Evolutionary conservation across 1,284 basidiomycete species (phyloP).

Genomic region (Naganishia albida): DNA sequence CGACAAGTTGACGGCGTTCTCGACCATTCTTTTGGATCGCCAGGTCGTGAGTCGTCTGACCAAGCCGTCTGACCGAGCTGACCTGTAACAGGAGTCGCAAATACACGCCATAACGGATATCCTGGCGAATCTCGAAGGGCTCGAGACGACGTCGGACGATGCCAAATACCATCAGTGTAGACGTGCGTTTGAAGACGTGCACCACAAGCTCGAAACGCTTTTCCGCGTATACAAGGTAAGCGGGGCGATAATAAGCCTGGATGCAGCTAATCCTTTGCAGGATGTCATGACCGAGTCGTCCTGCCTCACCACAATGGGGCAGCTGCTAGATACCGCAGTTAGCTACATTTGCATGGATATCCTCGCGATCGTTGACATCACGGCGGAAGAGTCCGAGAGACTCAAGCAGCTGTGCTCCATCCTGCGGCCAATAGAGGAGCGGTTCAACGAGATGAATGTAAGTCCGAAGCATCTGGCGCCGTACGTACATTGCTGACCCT

Average conservation of each 20-base stretch:
- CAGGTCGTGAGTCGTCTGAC: constrained; percentile 60
- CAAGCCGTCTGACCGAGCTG: neutral
- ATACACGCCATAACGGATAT: constrained; percentile 56
- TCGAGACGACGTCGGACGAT: constrained; percentile 71
- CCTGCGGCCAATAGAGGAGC: constrained; percentile 72
- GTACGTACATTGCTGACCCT: constrained; percentile 8
- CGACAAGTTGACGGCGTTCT: constrained; percentile 54
- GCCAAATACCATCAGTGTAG: constrained; percentile 77
- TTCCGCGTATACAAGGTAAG: constrained; percentile 73
- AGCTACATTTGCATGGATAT: constrained; percentile 72
- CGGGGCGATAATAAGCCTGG: constrained; percentile 3
- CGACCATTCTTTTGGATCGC: constrained; percentile 66
- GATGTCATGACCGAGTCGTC: constrained; percentile 43
- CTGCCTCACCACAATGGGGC: constrained; percentile 63
- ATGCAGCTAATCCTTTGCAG: constrained; percentile 32
- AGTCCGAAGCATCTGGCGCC: neutral
- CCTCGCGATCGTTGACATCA: constrained; percentile 80
- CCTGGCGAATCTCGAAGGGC: constrained; percentile 65
- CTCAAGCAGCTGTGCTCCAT: constrained; percentile 79
- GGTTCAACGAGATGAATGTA: constrained; percentile 66
- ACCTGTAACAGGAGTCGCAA: constrained; percentile 37
- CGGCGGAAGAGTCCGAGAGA: constrained; percentile 81
- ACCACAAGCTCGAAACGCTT: constrained; percentile 67
- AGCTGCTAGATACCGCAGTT: constrained; percentile 71
- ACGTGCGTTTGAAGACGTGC: constrained; percentile 65